Percentiles rank a stretch among this genome's conserved stretches.
Conservation (phyloP, 2,329 filamentous ascomycete genomes). For the Monilinia laxa region DNA sequence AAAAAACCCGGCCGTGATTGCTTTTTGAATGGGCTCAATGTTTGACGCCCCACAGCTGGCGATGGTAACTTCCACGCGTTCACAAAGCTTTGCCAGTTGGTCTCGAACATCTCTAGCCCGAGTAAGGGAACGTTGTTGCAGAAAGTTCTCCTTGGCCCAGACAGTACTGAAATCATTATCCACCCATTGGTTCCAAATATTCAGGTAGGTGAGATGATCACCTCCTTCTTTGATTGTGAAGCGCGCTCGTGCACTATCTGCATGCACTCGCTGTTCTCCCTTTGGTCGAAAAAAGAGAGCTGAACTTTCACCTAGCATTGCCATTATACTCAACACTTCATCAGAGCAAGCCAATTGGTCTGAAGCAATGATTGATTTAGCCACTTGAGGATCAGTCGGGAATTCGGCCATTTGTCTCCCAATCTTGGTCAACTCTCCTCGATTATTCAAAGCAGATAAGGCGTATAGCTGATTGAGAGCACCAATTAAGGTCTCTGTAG, state of each 20-base stretch:
- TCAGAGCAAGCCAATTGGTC: conserved; percentile 91
- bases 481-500: conserved; percentile 83
- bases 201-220: conserved; percentile 83
- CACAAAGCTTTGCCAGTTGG: conserved; percentile 87
- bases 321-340: conserved; percentile 88
- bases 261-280: conserved; percentile 88
- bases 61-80: conserved; percentile 81
- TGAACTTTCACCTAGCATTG: conserved; percentile 86
- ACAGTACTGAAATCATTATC: conserved; percentile 85
- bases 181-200: conserved; percentile 94
- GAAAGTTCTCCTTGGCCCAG: conserved; percentile 89
- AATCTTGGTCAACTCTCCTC: conserved; percentile 84
- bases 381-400: conserved; percentile 86
- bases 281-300: conserved; percentile 93
- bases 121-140: conserved; percentile 86
- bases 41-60: conserved; percentile 70
- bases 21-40: conserved; percentile 77
- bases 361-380: conserved; percentile 83
- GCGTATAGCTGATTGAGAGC: conserved; percentile 90
- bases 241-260: conserved; percentile 82
- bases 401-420: conserved; percentile 96
- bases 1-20: conserved; percentile 91
- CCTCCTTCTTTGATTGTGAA: conserved; percentile 91
- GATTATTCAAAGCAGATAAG: conserved; percentile 82
- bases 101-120: conserved; percentile 89